Percentiles rank a stretch among this genome's conserved stretches.
These are phyloP conservation scores for Iris pallida DNA, from an alignment of 116 monocot species.

Conservation along the genomic window DNA sequence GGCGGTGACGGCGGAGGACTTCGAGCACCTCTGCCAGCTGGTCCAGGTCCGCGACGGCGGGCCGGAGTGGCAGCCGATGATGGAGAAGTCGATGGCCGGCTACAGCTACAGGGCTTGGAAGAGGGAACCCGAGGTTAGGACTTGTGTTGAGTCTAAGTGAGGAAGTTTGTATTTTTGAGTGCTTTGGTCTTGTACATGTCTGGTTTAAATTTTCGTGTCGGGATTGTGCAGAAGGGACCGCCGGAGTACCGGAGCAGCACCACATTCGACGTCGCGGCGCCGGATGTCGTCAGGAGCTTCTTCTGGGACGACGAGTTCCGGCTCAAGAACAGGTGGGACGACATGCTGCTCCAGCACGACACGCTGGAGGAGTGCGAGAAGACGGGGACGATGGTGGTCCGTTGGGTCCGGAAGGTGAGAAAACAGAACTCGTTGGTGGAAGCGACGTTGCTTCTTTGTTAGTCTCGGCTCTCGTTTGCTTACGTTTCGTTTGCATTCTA, in stretches of 20 bases:
- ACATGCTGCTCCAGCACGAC: constrained; percentile 83
- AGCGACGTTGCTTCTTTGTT: too few species aligned
- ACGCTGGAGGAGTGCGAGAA: constrained; percentile 57
- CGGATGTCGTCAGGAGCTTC: constrained; percentile 78
- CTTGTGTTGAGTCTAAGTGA: too few species aligned
- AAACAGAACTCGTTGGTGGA: too few species aligned
- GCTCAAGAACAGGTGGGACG: constrained; percentile 76
- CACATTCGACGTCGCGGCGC: constrained; percentile 67
- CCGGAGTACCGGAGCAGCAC: constrained; percentile 85
- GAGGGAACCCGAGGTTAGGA: constrained; percentile 62
- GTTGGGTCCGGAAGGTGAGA: constrained; percentile 88
- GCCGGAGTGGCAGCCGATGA: constrained; percentile 75
- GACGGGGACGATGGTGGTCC: constrained; percentile 82
- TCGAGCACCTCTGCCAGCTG: constrained; percentile 42
- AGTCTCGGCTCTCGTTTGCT: too few species aligned
- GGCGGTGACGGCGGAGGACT: constrained; percentile 53
- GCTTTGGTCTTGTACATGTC: neutral
- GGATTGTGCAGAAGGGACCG: constrained; percentile 50
- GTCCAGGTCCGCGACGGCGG: constrained; percentile 78
- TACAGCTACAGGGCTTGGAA: constrained; percentile 81
- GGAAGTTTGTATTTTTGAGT: neutral
- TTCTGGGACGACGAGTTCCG: constrained; percentile 97
- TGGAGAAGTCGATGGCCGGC: constrained; percentile 59
- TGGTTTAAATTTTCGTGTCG: neutral
- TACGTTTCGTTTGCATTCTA: too few species aligned